A percentile compares a stretch with the other conserved stretches of the same genome.
Evolutionary conservation across 345 rosid genomes (phyloP).

Genomic region (Lepidium aucheri): DNA sequence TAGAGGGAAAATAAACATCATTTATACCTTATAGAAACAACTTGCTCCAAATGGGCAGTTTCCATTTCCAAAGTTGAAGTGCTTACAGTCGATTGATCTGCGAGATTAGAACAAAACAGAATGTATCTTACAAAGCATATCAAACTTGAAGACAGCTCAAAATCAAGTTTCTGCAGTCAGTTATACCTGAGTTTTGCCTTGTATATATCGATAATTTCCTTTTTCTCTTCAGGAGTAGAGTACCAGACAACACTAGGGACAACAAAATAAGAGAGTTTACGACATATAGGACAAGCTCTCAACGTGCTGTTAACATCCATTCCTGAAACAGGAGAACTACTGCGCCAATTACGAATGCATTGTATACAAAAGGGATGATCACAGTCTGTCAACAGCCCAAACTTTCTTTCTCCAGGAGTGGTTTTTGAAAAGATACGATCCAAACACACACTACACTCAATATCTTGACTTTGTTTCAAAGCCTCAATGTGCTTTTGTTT

Average conservation of each 20-base stretch:
- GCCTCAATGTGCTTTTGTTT: slow-evolving; percentile 72
- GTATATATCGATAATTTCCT: slow-evolving; percentile 69
- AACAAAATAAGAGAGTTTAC: slow-evolving; percentile 89
- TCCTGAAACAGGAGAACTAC: slow-evolving; percentile 74
- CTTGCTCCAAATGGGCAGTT: slow-evolving; percentile 86
- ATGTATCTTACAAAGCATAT: not conserved
- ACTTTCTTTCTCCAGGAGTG: slow-evolving; percentile 71
- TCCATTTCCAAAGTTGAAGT: slow-evolving; percentile 79
- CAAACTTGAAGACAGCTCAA: not conserved
- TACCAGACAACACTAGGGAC: slow-evolving; percentile 95
- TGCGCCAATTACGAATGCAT: slow-evolving; percentile 87
- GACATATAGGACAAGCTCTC: slow-evolving; percentile 93
- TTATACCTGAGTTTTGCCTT: slow-evolving; percentile 77
- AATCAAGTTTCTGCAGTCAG: not conserved
- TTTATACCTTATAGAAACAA: slow-evolving; percentile 75
- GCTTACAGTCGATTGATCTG: slow-evolving; percentile 66
- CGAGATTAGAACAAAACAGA: slow-evolving; percentile 1
- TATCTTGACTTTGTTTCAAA: slow-evolving; percentile 63
- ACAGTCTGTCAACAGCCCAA: slow-evolving; percentile 74
- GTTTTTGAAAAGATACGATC: slow-evolving; percentile 73
- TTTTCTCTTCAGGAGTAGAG: slow-evolving; percentile 68
- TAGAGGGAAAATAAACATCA: not conserved
- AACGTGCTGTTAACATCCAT: slow-evolving; percentile 76
- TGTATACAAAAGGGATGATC: slow-evolving; percentile 88
- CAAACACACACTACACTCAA: slow-evolving; percentile 76